Conservation (phyloP, 2,329 filamentous ascomycete species). For the Hymenoscyphus linearis region DNA sequence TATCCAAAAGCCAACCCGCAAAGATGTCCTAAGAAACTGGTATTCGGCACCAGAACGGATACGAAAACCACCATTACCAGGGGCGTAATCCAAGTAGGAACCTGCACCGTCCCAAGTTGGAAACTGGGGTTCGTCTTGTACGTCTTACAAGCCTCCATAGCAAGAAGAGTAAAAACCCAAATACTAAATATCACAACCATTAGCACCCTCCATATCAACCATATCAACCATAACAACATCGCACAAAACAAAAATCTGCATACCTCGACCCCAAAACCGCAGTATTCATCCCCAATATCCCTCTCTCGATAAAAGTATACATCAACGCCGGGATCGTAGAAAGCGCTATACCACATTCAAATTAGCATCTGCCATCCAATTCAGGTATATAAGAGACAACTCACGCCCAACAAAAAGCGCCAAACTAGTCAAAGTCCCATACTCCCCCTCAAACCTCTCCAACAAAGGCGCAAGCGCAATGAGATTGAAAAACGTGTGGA, state of each 20-base stretch:
- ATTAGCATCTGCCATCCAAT: slow-evolving; percentile 6
- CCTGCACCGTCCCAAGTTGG: slow-evolving; percentile 54
- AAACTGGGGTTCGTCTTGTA: slow-evolving; percentile 78
- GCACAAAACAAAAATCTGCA: slow-evolving; percentile 29
- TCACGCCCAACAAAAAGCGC: slow-evolving; percentile 86
- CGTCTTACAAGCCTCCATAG: slow-evolving; percentile 79
- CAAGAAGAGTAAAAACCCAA: slow-evolving; percentile 87
- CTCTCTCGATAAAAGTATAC: slow-evolving; percentile 75
- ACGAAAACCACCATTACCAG: slow-evolving; percentile 71
- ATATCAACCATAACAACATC: too few relatives aligned
- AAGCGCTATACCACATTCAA: slow-evolving; percentile 46
- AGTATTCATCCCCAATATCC: slow-evolving; percentile 65
- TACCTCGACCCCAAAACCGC: slow-evolving; percentile 79
- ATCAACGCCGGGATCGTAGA: slow-evolving; percentile 76
- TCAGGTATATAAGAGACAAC: slow-evolving; percentile 34
- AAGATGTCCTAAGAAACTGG: slow-evolving; percentile 80
- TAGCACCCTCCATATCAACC: too few relatives aligned
- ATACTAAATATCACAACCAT: too few relatives aligned
- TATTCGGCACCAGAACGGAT: slow-evolving; percentile 71
- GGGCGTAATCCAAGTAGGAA: slow-evolving; percentile 90
- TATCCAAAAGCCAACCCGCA: slow-evolving; percentile 83
- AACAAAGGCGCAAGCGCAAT: slow-evolving; percentile 79
- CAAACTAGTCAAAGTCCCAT: slow-evolving; percentile 84
- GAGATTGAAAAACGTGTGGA: slow-evolving; percentile 77
- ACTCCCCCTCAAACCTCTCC: slow-evolving; percentile 88